Conservation (phyloP, 2,329 filamentous ascomycete genomes). For the Helminthosporium solani region DNA sequence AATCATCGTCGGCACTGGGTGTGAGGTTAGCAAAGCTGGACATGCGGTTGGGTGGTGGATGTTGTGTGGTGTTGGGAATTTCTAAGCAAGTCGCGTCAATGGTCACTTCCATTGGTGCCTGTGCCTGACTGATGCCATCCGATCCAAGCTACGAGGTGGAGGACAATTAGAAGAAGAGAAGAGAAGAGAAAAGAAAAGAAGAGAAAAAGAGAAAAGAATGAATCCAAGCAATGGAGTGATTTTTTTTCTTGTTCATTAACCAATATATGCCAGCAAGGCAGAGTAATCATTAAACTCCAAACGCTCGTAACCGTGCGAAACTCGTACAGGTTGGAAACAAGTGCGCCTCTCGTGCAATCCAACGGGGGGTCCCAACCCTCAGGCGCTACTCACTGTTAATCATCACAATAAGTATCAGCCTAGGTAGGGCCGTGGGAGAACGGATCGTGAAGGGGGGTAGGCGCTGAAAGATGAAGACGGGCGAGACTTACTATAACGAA, state of each 20-base stretch:
- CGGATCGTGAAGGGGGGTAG: background rate
- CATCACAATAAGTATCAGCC: constrained; percentile 15
- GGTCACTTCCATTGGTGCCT: too few species aligned
- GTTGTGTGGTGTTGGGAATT: too few species aligned
- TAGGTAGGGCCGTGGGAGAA: background rate
- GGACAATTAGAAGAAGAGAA: background rate
- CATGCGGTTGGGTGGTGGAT: too few species aligned
- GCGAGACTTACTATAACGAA: constrained; percentile 68
- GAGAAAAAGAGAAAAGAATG: too few species aligned
- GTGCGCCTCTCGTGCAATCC: background rate
- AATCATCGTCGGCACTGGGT: background rate
- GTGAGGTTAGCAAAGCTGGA: background rate
- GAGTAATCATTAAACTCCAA: constrained; percentile 7
- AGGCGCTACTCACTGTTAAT: constrained; percentile 29
- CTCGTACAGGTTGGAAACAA: constrained; percentile 1
- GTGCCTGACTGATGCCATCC: too few species aligned
- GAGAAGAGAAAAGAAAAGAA: background rate
- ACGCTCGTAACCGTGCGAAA: constrained; percentile 13
- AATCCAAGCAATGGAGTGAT: too few species aligned
- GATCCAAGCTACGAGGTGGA: too few species aligned
- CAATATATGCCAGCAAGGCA: background rate
- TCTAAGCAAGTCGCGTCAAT: too few species aligned
- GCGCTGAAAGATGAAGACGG: constrained; percentile 2
- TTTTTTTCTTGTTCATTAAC: constrained; percentile 2
- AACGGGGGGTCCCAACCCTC: constrained; percentile 7